Evolutionary conservation across 176 grass and related monocot genomes (phyloP), one percentile per base, ranked within the genome.

Genomic region (Oryza longistaminata): DNA sequence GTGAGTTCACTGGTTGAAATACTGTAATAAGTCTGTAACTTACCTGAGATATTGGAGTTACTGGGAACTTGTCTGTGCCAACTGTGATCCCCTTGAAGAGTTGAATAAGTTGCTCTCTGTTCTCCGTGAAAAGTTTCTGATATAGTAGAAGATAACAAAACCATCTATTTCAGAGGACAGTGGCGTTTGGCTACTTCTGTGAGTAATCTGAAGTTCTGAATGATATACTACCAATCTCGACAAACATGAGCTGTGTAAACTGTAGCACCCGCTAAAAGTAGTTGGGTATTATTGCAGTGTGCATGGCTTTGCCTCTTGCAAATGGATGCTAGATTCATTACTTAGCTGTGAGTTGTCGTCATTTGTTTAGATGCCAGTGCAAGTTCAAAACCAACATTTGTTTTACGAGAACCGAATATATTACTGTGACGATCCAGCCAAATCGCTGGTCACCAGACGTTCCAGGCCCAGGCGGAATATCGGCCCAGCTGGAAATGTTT

Each of bases 81-180:
- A 93, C 67, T 0, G 87, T 98, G n/a, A 94, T 77, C 81, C 89
- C 96, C 72, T 98, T 90, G 5, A 95, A 49, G 17, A 98, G 81
- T 25, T 95, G 82, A 68, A 90, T 53, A 0, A 85, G 90, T n/a
- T 91, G 83, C 29, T 88, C 87, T 25, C 92, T 61, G 66, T 93
- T 98, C 3, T 93, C 87, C 22, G 77, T 91, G 76, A 93, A 92
- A 25, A 93, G 81, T 75, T 92, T 95, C 95, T 98, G 87, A 81
- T 4, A 37, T 37, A 37, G 39, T 40, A 79, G 43, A 46, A 7
- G n/a, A 61, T 13, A 49, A 45, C 37, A 44, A 69, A 44, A 39
- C 9, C 19, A 1, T 53, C 46, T n/a, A 15, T 1, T 31, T 84
- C 22, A 75, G 45, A 73, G 71, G 43, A 73, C 45, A 49, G 42